Conservation (phyloP, 2,329 filamentous ascomycete species). For the Sporothrix protearum region DNA sequence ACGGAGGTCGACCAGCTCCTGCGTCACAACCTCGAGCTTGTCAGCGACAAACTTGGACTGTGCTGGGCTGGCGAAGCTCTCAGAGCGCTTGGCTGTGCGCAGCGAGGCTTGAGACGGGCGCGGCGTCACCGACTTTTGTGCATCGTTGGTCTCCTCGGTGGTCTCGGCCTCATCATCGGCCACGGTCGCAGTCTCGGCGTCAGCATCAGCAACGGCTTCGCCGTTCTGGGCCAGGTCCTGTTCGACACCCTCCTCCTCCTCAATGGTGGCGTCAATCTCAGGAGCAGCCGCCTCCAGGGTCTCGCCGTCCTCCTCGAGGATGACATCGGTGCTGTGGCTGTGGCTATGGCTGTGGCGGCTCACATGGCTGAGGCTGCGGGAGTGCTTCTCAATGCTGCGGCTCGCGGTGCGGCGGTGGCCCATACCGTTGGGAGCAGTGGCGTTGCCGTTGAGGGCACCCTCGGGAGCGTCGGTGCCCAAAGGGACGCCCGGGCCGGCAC, state of each 20-base stretch:
- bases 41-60: slow-evolving; percentile 85
- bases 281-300: not conserved
- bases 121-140: slow-evolving; percentile 26
- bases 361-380: slow-evolving; percentile 51
- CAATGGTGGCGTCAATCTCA: slow-evolving; percentile 26
- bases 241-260: slow-evolving; percentile 34
- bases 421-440: slow-evolving; percentile 38
- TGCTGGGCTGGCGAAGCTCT: slow-evolving; percentile 56
- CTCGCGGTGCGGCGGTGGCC: slow-evolving; percentile 44
- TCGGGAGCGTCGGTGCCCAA: not conserved
- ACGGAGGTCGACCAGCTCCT: slow-evolving; percentile 85
- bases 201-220: not conserved
- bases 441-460: not conserved
- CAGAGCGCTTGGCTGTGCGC: not conserved
- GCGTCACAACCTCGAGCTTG: slow-evolving; percentile 85
- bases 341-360: slow-evolving; percentile 51
- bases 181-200: too few relatives aligned
- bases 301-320: slow-evolving; percentile 49
- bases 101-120: slow-evolving; percentile 27
- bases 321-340: slow-evolving; percentile 46
- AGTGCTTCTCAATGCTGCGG: slow-evolving; percentile 46
- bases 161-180: not conserved
- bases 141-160: not conserved
- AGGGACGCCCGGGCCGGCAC: not conserved
- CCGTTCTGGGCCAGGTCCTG: slow-evolving; percentile 33